These are phyloP conservation scores for Tagetes patula DNA, from an alignment of 129 eudicot species.

Conservation along the genomic window DNA sequence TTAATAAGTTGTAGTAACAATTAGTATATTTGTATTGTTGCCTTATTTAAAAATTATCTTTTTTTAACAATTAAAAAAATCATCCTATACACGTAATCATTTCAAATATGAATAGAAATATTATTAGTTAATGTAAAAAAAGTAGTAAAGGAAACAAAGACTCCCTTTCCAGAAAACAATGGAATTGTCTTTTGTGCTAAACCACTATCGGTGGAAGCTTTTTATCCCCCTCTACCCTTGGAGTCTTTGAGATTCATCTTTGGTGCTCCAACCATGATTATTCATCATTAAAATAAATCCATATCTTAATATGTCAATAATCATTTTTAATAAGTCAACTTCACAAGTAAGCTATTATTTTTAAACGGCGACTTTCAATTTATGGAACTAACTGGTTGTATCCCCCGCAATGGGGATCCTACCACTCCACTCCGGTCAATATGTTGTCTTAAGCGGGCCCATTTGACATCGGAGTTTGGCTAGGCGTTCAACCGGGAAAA, in stretches of 20 bases:
- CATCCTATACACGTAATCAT: background rate
- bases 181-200: background rate
- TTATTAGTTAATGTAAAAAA: background rate
- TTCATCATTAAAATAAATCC: background rate
- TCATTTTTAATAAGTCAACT: background rate
- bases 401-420: no score
- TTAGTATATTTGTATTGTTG: no score
- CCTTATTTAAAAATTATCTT: no score
- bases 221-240: conserved; percentile 18
- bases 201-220: conserved; percentile 15
- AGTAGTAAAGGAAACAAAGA: background rate
- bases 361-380: no score
- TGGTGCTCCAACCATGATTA: conserved; percentile 21
- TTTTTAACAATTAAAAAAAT: background rate
- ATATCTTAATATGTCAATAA: background rate
- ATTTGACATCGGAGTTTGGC: no score
- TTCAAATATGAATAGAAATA: background rate
- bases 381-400: no score
- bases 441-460: no score
- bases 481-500: no score
- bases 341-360: no score
- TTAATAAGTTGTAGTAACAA: no score
- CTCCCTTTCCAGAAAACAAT: conserved; percentile 10
- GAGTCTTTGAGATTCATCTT: conserved; percentile 6
- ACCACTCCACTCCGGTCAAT: no score